phyloP scores from a whole-genome alignment of 2,329 filamentous ascomycete genomes.

The Cladosporium phlei region DNA sequence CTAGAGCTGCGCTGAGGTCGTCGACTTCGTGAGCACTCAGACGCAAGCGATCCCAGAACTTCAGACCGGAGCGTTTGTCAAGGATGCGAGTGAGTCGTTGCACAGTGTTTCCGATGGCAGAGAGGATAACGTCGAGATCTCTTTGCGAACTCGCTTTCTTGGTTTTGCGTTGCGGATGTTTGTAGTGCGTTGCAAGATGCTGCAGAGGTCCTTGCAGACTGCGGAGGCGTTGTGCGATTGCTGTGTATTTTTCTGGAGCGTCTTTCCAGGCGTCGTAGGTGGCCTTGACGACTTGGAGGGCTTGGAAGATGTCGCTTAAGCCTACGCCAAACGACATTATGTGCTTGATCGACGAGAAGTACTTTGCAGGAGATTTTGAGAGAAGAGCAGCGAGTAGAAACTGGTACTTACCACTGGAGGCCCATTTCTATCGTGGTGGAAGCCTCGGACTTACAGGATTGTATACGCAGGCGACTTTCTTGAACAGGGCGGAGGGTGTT shows the following conservation, averaged over 20 bases:
- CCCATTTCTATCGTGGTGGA: neutral
- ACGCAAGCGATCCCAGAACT: conserved; percentile 4
- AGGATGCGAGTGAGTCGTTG: neutral
- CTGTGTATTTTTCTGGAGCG: conserved; percentile 1
- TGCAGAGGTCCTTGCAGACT: neutral
- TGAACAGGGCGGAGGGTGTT: neutral
- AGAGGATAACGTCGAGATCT: neutral
- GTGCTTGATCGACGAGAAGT: neutral
- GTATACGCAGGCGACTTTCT: neutral
- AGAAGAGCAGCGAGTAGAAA: neutral
- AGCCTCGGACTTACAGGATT: neutral
- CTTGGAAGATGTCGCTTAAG: neutral
- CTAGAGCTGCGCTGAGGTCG: neutral
- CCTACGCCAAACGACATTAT: conserved; percentile 1
- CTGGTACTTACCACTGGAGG: neutral
- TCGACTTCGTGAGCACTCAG: neutral
- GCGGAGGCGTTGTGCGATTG: neutral
- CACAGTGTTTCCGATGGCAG: neutral
- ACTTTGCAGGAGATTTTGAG: neutral
- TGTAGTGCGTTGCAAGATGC: neutral
- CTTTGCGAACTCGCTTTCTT: neutral
- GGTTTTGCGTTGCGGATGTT: neutral
- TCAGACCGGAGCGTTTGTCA: neutral
- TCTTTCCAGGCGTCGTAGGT: conserved; percentile 2
- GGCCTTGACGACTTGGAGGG: neutral